phyloP scores from a whole-genome alignment of 352 stramenopile species.

The Pythium guiyangense region DNA sequence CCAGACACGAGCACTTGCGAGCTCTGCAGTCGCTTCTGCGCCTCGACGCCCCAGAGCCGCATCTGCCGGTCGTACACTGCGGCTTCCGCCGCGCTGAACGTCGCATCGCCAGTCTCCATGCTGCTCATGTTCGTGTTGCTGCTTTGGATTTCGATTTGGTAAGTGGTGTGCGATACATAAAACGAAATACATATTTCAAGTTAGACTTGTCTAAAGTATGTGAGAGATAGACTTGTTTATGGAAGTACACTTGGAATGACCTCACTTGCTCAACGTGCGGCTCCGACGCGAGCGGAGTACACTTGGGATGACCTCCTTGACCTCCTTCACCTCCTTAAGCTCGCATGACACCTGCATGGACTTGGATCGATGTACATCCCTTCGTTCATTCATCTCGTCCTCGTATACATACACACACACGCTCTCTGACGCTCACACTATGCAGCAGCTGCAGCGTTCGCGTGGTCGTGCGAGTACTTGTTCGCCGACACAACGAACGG shows the following conservation, averaged over 20 bases:
- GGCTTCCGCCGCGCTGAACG: constrained; percentile 79
- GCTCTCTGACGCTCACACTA: not conserved
- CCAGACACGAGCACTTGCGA: constrained; percentile 88
- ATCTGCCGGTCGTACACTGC: constrained; percentile 99
- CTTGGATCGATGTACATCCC: too few relatives aligned
- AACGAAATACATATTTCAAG: not conserved
- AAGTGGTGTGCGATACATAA: not conserved
- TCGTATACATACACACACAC: not conserved
- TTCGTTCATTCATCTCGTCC: too few relatives aligned
- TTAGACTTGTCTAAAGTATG: not conserved
- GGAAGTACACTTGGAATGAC: too few relatives aligned
- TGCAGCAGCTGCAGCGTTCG: constrained; percentile 6
- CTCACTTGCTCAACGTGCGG: too few relatives aligned
- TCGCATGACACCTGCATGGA: too few relatives aligned
- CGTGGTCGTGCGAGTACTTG: constrained; percentile 5
- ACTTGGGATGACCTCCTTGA: too few relatives aligned
- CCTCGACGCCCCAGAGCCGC: constrained; percentile 97
- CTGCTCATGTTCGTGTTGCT: not conserved
- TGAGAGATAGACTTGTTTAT: not conserved
- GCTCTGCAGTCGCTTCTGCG: constrained; percentile 90
- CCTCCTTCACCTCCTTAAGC: too few relatives aligned
- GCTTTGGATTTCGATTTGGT: not conserved
- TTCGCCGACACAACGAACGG: constrained; percentile 8
- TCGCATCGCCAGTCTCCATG: constrained; percentile 16
- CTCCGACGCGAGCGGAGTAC: too few relatives aligned